phyloP scores from a whole-genome alignment of 306 rosid genomes.

The Quercus agrifolia region DNA sequence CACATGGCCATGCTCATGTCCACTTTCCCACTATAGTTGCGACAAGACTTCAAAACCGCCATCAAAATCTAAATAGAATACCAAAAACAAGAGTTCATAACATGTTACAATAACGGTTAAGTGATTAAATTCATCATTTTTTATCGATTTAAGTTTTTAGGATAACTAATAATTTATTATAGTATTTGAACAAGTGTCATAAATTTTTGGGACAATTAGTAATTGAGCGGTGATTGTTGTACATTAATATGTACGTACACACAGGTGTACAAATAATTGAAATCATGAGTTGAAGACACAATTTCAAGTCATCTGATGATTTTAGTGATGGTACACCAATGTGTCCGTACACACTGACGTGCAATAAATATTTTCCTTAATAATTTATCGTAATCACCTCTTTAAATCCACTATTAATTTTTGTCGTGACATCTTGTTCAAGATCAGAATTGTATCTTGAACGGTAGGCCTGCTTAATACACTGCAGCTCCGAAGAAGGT shows the following conservation, averaged over 20 bases:
- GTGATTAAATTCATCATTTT: not conserved
- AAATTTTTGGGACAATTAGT: too few relatives aligned
- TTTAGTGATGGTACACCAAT: too few relatives aligned
- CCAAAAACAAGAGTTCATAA: not conserved
- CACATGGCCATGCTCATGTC: conserved; percentile 28
- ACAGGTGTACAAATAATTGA: too few relatives aligned
- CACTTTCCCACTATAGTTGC: conserved; percentile 13
- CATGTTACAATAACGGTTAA: not conserved
- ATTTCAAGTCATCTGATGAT: too few relatives aligned
- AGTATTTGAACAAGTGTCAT: too few relatives aligned
- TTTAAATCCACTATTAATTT: conserved; percentile 10
- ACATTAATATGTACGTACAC: too few relatives aligned
- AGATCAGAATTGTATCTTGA: conserved; percentile 11
- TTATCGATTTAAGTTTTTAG: too few relatives aligned
- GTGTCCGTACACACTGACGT: too few relatives aligned
- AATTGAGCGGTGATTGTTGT: too few relatives aligned
- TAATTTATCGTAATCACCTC: not conserved
- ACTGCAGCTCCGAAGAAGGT: conserved; percentile 11
- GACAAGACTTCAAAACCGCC: conserved; percentile 13
- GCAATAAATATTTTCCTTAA: too few relatives aligned
- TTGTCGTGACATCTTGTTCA: conserved; percentile 5
- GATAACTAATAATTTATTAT: too few relatives aligned
- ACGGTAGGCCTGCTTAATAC: conserved; percentile 15
- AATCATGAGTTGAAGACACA: too few relatives aligned
- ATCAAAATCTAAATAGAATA: not conserved